Conservation (phyloP, 2,329 filamentous ascomycete species). For the Pestalotiopsis sp. region DNA sequence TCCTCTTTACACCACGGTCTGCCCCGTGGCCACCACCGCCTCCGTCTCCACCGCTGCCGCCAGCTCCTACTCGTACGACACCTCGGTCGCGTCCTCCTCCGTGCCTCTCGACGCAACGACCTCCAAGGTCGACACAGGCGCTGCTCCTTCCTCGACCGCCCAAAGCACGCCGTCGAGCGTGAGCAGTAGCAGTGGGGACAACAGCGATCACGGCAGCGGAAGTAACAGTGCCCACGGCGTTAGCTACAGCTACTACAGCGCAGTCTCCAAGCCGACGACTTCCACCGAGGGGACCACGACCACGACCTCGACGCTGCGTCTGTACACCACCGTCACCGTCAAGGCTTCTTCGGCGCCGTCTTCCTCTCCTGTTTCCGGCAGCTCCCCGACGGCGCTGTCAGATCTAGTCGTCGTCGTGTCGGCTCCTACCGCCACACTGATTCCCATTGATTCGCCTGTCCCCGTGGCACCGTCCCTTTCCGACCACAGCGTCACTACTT, state of each 20-base stretch:
- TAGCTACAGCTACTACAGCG: neutral
- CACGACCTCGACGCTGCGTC: neutral
- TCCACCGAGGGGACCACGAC: neutral
- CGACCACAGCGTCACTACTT: neutral
- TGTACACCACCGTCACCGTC: neutral
- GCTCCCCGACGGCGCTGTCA: neutral
- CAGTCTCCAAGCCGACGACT: neutral
- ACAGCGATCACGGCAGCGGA: neutral
- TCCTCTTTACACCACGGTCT: slow-evolving; percentile 47
- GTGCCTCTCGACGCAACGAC: slow-evolving; percentile 15
- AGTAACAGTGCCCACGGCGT: neutral
- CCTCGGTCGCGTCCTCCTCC: neutral
- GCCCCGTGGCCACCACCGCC: slow-evolving; percentile 29
- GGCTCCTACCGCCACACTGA: slow-evolving; percentile 1
- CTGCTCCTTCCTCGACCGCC: slow-evolving; percentile 16
- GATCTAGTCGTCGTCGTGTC: slow-evolving; percentile 3
- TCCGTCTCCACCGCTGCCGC: neutral
- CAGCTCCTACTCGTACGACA: neutral
- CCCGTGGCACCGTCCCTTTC: neutral
- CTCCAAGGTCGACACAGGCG: slow-evolving; percentile 28
- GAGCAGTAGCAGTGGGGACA: neutral
- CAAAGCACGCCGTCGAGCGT: neutral
- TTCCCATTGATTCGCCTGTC: neutral
- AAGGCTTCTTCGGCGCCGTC: neutral
- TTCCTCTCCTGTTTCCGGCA: neutral